Evolutionary conservation across 805 yeast genomes (phyloP).

Genomic region (Debaryomyces castellii): DNA sequence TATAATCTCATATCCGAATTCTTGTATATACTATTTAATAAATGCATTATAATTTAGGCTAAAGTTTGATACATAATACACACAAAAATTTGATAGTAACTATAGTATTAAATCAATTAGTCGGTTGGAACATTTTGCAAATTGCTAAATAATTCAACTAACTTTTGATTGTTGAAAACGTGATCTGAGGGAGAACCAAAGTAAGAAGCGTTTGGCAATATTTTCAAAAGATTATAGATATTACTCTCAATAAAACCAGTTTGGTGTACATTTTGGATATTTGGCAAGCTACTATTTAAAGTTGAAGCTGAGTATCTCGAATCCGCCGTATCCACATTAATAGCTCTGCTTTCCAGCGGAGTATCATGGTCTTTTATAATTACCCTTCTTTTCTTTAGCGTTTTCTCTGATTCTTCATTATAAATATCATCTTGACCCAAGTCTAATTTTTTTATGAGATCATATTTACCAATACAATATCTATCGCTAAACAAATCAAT

Average conservation of each 20-base stretch:
- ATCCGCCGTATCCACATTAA: neutral
- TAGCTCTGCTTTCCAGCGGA: conserved; percentile 4
- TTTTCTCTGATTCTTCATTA: conserved; percentile 10
- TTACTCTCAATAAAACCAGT: conserved; percentile 33
- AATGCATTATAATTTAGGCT: too few species aligned
- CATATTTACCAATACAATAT: conserved; percentile 33
- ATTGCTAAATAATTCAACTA: conserved; percentile 43
- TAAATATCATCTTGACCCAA: conserved; percentile 23
- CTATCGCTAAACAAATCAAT: conserved; percentile 37
- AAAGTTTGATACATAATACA: neutral
- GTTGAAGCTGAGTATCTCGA: neutral
- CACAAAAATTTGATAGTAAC: neutral
- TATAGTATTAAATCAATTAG: neutral
- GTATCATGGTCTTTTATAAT: conserved; percentile 5
- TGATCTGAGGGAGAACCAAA: conserved; percentile 48
- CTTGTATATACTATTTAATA: neutral
- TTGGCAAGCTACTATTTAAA: neutral
- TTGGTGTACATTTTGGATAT: conserved; percentile 4
- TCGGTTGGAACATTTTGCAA: conserved; percentile 22
- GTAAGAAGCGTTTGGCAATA: conserved; percentile 60
- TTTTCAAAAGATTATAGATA: conserved; percentile 47
- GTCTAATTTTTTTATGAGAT: conserved; percentile 39
- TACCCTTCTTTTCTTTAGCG: conserved; percentile 13
- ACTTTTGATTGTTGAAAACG: conserved; percentile 53
- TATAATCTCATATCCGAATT: neutral